Conservation (phyloP, 1,284 basidiomycete species). For the Kwoniella shivajii region DNA sequence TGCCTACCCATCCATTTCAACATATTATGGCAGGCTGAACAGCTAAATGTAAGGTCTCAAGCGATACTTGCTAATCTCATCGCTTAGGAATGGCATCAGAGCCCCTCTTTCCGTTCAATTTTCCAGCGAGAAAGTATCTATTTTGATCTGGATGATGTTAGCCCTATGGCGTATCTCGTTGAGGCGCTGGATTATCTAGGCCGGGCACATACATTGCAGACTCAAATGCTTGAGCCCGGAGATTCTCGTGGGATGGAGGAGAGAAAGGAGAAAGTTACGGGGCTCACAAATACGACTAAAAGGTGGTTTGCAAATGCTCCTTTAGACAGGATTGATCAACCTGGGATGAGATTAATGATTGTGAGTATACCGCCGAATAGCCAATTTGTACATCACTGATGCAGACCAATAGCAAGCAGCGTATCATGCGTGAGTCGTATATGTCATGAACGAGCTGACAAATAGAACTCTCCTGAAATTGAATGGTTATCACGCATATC, state of each 20-base stretch:
- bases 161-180: conserved; percentile 50
- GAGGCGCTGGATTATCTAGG: conserved; percentile 52
- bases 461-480: conserved; percentile 50
- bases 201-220: conserved; percentile 48
- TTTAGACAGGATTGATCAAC: conserved; percentile 13
- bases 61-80: too few species aligned
- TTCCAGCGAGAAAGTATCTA: conserved; percentile 27
- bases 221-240: conserved; percentile 42
- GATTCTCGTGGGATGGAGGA: conserved; percentile 45
- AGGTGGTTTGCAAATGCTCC: conserved; percentile 45
- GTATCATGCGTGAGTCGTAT: conserved; percentile 44
- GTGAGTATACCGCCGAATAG: conserved; percentile 28
- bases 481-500: conserved; percentile 52
- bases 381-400: not conserved
- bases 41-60: too few species aligned
- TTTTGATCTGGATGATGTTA: conserved; percentile 27
- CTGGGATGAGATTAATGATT: conserved; percentile 43
- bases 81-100: conserved; percentile 45
- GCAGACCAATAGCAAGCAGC: conserved; percentile 39
- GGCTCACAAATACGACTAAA: conserved; percentile 40
- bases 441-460: conserved; percentile 1
- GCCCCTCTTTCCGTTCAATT: conserved; percentile 45
- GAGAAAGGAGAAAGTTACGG: conserved; percentile 42
- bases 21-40: too few species aligned
- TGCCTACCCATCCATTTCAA: too few species aligned